Conservation (phyloP, 257 asterid species). For the Primulina eburnea region DNA sequence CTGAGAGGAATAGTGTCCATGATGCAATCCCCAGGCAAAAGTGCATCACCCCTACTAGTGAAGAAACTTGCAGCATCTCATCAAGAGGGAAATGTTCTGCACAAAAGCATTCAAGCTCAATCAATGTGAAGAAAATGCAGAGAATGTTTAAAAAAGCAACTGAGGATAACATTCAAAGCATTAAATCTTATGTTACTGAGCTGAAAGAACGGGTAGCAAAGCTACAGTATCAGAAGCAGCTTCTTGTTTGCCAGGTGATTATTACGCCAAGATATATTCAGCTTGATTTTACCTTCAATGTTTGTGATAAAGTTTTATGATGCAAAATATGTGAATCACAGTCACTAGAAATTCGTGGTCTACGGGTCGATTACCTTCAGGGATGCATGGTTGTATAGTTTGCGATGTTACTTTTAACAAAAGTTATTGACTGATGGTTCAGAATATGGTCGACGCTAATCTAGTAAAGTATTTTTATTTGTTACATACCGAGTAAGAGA, state of each 20-base stretch:
- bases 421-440: too few relatives aligned
- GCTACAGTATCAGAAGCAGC: constrained; percentile 96
- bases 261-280: background rate
- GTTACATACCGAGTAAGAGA: too few relatives aligned
- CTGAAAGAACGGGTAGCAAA: constrained; percentile 93
- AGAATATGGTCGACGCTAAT: too few relatives aligned
- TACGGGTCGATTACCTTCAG: too few relatives aligned
- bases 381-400: too few relatives aligned
- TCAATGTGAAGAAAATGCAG: constrained; percentile 82
- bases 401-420: too few relatives aligned
- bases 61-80: constrained; percentile 36
- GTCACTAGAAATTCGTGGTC: too few relatives aligned
- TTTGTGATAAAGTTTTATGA: too few relatives aligned
- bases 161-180: constrained; percentile 83
- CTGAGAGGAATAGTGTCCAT: constrained; percentile 36
- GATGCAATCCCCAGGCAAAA: constrained; percentile 27
- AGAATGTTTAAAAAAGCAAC: constrained; percentile 88
- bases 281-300: too few relatives aligned
- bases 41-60: constrained; percentile 35
- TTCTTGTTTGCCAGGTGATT: constrained; percentile 88
- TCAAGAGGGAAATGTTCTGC: constrained; percentile 44
- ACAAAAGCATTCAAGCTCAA: constrained; percentile 57
- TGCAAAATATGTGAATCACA: too few relatives aligned
- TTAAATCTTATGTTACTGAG: constrained; percentile 82
- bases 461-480: too few relatives aligned